phyloP scores from a whole-genome alignment of 768 basidiomycete species.

The Boletus barrowsii region DNA sequence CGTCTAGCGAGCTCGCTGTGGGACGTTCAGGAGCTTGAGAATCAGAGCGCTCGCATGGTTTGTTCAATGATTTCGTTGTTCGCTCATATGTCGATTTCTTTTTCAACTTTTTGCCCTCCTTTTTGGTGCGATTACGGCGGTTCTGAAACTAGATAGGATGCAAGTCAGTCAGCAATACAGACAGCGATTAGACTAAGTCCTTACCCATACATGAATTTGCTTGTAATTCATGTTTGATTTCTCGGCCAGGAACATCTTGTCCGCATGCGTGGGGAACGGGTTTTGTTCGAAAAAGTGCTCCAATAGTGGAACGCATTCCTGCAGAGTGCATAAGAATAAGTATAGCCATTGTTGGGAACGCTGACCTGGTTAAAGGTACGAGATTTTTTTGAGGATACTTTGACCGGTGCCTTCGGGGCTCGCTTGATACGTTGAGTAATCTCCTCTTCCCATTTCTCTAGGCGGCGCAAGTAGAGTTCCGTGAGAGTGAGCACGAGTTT shows the following conservation, averaged over 20 bases:
- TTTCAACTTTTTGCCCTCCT: neutral
- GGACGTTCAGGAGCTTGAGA: neutral
- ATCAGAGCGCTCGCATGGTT: neutral
- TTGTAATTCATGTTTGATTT: constrained; percentile 10
- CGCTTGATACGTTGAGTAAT: neutral
- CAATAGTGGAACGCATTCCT: constrained; percentile 8
- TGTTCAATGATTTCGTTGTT: neutral
- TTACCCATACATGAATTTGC: constrained; percentile 20
- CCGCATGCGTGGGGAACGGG: constrained; percentile 8
- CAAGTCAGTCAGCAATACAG: neutral
- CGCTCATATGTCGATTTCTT: neutral
- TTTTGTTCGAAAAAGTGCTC: constrained; percentile 15
- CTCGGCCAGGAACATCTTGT: constrained; percentile 11
- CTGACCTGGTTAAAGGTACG: no score
- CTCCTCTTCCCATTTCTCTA: constrained; percentile 2
- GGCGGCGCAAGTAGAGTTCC: neutral
- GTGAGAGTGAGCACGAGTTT: neutral
- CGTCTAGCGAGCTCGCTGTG: no score
- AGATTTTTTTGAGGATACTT: no score
- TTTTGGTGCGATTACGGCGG: constrained; percentile 10
- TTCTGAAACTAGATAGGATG: constrained; percentile 9
- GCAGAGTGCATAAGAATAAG: accelerated
- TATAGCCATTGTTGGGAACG: no score
- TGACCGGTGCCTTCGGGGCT: no score
- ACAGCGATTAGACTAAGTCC: neutral